These are phyloP conservation scores for Beauveria medogensis DNA, from an alignment of 2,329 filamentous ascomycete genomes.

Conservation along the genomic window DNA sequence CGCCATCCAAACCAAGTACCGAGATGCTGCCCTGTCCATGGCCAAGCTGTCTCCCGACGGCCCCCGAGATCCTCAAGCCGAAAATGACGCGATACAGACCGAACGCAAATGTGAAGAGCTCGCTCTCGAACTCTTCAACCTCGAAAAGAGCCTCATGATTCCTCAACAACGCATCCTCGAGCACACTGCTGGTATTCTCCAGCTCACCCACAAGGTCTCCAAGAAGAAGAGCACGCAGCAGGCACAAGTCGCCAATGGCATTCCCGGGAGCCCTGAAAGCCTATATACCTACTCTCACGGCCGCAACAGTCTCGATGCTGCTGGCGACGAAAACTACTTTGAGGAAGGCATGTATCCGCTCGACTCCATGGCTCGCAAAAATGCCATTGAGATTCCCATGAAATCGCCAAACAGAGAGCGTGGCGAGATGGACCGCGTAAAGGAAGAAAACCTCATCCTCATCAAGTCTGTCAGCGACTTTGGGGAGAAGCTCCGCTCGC, in stretches of 20 bases:
- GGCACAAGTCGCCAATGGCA: conserved; percentile 40
- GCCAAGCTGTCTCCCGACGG: conserved; percentile 68
- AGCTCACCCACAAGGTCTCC: conserved; percentile 77
- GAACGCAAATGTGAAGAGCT: conserved; percentile 81
- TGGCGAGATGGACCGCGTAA: conserved; percentile 9
- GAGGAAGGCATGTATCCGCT: conserved; percentile 71
- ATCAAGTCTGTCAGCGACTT: conserved; percentile 49
- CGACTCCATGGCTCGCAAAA: conserved; percentile 38
- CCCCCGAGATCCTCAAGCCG: conserved; percentile 49
- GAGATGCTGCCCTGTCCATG: conserved; percentile 85
- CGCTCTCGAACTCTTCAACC: conserved; percentile 66
- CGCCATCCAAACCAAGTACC: conserved; percentile 84
- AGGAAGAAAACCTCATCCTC: conserved; percentile 14
- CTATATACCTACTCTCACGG: conserved; percentile 61
- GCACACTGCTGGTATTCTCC: conserved; percentile 87
- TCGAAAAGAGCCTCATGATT: conserved; percentile 70
- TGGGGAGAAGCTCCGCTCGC: conserved; percentile 56
- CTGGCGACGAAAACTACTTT: conserved; percentile 55
- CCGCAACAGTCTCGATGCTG: conserved; percentile 48
- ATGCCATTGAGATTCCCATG: conserved; percentile 47
- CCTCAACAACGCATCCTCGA: conserved; percentile 70
- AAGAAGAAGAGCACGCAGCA: conserved; percentile 44
- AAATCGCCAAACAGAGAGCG: conserved; percentile 47
- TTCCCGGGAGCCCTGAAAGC: conserved; percentile 70
- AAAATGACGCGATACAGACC: conserved; percentile 65